Evolutionary conservation across 768 basidiomycete species (phyloP).

Genomic region (Pulveroboletus sp.): DNA sequence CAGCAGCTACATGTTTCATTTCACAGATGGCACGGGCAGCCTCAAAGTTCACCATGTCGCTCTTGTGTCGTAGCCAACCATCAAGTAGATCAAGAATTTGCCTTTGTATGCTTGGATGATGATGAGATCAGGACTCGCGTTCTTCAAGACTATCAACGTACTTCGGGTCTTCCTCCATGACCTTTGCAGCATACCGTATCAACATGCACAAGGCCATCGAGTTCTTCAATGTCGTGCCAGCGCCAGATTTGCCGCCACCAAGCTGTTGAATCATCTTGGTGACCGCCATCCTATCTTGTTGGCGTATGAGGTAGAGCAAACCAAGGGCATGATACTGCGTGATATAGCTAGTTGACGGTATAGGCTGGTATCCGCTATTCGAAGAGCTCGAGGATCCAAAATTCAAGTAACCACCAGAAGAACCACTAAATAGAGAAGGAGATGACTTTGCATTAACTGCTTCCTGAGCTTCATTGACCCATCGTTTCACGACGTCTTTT

Average conservation of each 20-base stretch:
- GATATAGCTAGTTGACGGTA: conserved; percentile 88
- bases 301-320: conserved; percentile 88
- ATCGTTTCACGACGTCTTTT: conserved; percentile 95
- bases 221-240: conserved; percentile 85
- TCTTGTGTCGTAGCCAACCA: conserved; percentile 95
- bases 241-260: conserved; percentile 82
- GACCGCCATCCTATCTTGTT: conserved; percentile 98
- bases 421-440: conserved; percentile 60
- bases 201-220: conserved; percentile 98
- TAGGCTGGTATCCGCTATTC: conserved; percentile 66
- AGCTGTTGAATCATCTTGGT: conserved; percentile 99
- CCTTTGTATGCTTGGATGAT: conserved; percentile 65
- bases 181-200: conserved; percentile 96
- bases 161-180: conserved; percentile 99
- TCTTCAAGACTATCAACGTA: conserved; percentile 39
- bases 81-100: conserved; percentile 94
- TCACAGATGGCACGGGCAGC: conserved; percentile 97
- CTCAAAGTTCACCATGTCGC: conserved; percentile 99
- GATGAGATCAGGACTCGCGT: neutral
- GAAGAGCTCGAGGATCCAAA: conserved; percentile 57
- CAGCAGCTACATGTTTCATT: conserved; percentile 77
- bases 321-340: conserved; percentile 97
- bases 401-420: conserved; percentile 65
- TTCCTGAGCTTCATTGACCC: conserved; percentile 99
- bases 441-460: conserved; percentile 88